These are phyloP conservation scores for Lyophyllum atratum DNA, from an alignment of 768 basidiomycete genomes.

Conservation along the genomic window DNA sequence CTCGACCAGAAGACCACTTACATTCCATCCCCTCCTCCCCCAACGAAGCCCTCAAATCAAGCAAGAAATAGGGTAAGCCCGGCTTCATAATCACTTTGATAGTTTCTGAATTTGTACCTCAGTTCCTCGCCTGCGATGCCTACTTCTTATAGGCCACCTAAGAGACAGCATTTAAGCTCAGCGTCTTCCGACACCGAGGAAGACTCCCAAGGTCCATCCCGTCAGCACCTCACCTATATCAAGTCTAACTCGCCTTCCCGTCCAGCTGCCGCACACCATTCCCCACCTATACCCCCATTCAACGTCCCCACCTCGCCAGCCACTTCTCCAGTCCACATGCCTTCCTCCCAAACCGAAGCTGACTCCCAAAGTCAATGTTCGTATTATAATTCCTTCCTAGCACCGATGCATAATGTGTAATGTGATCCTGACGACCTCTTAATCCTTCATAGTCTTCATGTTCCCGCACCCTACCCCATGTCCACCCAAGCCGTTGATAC, in stretches of 20 bases:
- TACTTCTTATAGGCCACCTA: conserved; percentile 1
- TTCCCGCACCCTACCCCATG: conserved; percentile 18
- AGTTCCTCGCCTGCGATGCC: conserved; percentile 1
- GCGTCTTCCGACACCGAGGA: conserved; percentile 41
- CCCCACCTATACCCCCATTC: not conserved
- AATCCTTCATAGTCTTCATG: not conserved
- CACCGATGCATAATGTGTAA: not conserved
- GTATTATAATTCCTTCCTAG: not conserved
- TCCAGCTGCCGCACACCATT: conserved; percentile 6
- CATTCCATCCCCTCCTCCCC: conserved; percentile 21
- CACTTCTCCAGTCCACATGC: conserved; percentile 7
- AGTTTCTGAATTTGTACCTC: not conserved
- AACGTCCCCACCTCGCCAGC: conserved; percentile 10
- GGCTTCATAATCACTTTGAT: not conserved
- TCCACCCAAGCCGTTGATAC: not conserved
- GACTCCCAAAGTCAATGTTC: conserved; percentile 22
- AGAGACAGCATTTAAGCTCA: conserved; percentile 10
- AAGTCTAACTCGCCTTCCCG: not conserved
- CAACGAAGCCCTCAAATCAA: conserved; percentile 14
- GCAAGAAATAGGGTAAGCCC: conserved; percentile 21
- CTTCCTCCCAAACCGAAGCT: conserved; percentile 20
- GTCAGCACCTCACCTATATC: not conserved
- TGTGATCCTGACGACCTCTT: not conserved
- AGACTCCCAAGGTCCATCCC: conserved; percentile 36
- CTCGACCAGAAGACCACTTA: conserved; percentile 22